Evolutionary conservation across 2,329 filamentous ascomycete species (phyloP).

Genomic region (Geosmithia morbida): DNA sequence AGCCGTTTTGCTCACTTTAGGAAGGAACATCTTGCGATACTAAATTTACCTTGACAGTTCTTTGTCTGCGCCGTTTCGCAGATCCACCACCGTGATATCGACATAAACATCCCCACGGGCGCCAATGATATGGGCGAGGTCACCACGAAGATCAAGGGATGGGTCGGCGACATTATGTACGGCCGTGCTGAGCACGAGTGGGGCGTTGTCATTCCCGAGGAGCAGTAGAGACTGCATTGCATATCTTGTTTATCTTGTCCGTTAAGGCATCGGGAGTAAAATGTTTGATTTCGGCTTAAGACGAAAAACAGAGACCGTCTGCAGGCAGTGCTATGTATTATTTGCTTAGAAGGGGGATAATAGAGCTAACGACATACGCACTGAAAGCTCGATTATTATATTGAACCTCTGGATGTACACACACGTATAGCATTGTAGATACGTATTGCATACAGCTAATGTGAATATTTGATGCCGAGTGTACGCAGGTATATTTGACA

Average conservation of each 20-base stretch:
- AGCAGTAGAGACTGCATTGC: slow-evolving; percentile 18
- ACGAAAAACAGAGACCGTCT: background rate
- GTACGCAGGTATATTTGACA: background rate
- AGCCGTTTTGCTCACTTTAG: too few species aligned
- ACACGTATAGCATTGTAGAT: background rate
- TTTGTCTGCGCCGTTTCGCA: slow-evolving; percentile 56
- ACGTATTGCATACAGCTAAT: too few species aligned
- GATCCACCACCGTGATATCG: slow-evolving; percentile 51
- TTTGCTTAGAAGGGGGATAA: background rate
- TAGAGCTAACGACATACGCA: slow-evolving; percentile 1
- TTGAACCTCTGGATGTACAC: background rate
- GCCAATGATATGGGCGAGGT: slow-evolving; percentile 36
- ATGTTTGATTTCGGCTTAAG: background rate
- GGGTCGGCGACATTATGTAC: slow-evolving; percentile 62
- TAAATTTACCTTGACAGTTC: slow-evolving; percentile 28
- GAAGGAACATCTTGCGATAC: slow-evolving; percentile 6
- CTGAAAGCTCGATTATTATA: background rate
- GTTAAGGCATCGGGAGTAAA: background rate
- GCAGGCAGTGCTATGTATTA: background rate
- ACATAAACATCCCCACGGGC: slow-evolving; percentile 48
- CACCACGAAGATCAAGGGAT: slow-evolving; percentile 49
- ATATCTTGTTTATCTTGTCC: background rate
- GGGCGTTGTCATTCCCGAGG: slow-evolving; percentile 53
- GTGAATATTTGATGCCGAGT: background rate
- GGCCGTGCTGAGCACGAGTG: slow-evolving; percentile 54